Base-by-base conservation (phyloP, 2,329 filamentous ascomycete species). In the Pseudogymnoascus sp. region DNA sequence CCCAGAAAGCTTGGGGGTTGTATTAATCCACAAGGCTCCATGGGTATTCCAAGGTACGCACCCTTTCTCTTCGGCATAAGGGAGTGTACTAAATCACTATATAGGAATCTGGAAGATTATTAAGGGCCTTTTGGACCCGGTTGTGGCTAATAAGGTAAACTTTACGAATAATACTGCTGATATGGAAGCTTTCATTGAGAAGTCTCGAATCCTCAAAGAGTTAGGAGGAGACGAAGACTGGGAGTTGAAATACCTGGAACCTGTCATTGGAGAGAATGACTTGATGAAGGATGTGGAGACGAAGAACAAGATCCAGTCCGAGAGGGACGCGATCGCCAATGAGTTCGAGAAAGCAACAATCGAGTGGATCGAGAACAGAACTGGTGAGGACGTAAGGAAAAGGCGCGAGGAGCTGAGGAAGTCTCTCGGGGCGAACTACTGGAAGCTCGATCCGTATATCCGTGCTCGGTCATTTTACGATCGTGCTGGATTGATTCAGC, bases 101-200 rank as follows among this genome's bases (percentile, higher is more conserved):
- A 55, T 35, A 89, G 89, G 90, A n/a, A 90, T 97, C 66, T 97
- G 93, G 94, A 92, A 86, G 73, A 90, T 99, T 66, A 96, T 99
- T 72, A 87, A 86, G 66, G 92, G 92, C 68, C 99, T 94, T 94
- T 84, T 99, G 37, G 94, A 99, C 73, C 94, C 94, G 1, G 93
- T 99, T 3, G 93, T 99, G 29, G 94, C 94, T 25, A 82, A 84
- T 71, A 99, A 99, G 75, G 88, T 99, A 18, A 87, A 97, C 73
- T 97, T 97, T 74, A 94, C 90, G 63, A 94, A 91, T 71, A 90
- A 85, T 67, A 78, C 86, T 61, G 82, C 88, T 61, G 93, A 97
- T 60, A 79, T 99, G 60, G 84, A 89, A 66, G 79, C 86, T 62
- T 97, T 88, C 72, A 88, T 99, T 62, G 81, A 85, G 9, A 79